Evolutionary conservation across 441 rosid species (phyloP), one percentile per base, ranked within the genome.

Genomic region (Hura crepitans): DNA sequence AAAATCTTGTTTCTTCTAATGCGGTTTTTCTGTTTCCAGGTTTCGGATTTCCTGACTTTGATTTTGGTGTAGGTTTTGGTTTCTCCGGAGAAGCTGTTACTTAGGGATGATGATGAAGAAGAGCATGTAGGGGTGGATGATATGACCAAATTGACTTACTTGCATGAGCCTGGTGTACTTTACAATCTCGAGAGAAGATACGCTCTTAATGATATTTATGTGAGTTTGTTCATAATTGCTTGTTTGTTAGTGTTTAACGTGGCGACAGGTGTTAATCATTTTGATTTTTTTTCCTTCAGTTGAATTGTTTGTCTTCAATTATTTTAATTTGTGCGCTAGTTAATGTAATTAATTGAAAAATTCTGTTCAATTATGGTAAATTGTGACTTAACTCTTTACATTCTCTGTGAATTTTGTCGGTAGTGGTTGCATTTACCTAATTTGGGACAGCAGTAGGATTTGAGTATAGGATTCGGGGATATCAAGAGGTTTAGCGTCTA

Each of bases 91-190:
- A 94, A 83, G 82, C 43, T 92, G 73, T 81, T 81, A 53, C 85
- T 77, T 23, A 85, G 96, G 65, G 96, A 90, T 65, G 89, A 83
- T 9, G 95, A 86, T 2, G 98, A 89, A 46, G 96, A 93, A 65
- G 98, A 91, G 70, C 91, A 79, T 81, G 93, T 90, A 55, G 98
- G 98, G 72, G 97, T 94, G n/a, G 98, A 94, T 79, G 98, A 93
- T 80, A 93, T 93, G 98, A 91, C 97, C 0, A 93, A 91, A 78
- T 76, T 93, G 75, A 80, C 96, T 17, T 88, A 93, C 80, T 87
- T 94, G 88, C 88, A 91, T 81, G 98, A 94, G 84, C 90, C 98
- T 63, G 96, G 92, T 69, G 98, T 94, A 72, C 97, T 89, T 77
- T 87, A 83, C 61, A 94, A 91, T 84, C 82, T 91, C 1, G 83